Conservation (phyloP, 2,329 filamentous ascomycete genomes). For the Aspergillus quadricinctus region DNA sequence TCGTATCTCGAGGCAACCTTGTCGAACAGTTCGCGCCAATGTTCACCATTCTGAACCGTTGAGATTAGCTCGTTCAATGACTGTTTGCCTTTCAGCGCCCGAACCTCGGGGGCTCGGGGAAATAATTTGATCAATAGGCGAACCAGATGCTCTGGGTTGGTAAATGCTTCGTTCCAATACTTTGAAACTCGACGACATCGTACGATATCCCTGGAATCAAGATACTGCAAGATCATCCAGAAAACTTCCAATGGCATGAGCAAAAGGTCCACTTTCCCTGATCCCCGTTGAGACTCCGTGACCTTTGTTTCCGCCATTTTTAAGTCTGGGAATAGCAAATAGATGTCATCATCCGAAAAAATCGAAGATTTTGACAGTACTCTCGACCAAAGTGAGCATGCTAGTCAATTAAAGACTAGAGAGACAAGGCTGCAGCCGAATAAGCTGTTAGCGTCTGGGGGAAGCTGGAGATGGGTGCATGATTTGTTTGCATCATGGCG, state of each 20-base stretch:
- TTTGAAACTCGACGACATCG: conserved; percentile 51
- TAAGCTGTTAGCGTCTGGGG: neutral
- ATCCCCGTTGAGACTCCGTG: neutral
- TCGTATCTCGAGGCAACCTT: conserved; percentile 53
- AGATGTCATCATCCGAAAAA: neutral
- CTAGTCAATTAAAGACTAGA: neutral
- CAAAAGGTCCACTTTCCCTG: conserved; percentile 18
- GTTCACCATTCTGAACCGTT: conserved; percentile 1
- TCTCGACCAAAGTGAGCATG: too few species aligned
- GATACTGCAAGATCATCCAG: conserved; percentile 47
- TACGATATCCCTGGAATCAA: conserved; percentile 50
- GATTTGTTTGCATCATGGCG: neutral
- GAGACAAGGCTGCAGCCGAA: neutral
- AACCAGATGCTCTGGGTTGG: conserved; percentile 44
- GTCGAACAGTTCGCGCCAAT: conserved; percentile 40
- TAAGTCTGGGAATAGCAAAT: neutral
- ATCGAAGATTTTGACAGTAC: too few species aligned
- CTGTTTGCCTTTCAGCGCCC: conserved; percentile 24
- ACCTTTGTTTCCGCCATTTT: neutral
- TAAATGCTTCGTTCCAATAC: conserved; percentile 49
- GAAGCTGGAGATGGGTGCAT: neutral
- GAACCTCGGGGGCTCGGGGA: conserved; percentile 51
- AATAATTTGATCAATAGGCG: conserved; percentile 50
- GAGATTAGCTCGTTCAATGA: neutral
- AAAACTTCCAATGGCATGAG: conserved; percentile 57